Conservation (phyloP, 768 basidiomycete species). For the Gloeostereum incarnatum region DNA sequence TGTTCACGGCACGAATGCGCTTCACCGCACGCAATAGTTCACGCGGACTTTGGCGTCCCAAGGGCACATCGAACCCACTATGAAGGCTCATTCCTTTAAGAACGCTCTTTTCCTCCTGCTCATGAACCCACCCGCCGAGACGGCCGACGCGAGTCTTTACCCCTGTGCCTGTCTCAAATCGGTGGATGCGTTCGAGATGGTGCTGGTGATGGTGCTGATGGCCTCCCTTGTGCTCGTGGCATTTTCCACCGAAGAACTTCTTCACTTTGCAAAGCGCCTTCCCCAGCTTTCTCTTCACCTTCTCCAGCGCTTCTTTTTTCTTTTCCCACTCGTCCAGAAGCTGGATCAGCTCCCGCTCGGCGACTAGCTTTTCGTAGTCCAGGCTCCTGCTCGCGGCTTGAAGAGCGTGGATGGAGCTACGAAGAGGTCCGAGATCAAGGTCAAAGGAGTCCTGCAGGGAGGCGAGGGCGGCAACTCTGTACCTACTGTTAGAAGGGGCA, state of each 20-base stretch:
- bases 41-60: not conserved
- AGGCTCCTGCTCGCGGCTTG: slow-evolving; percentile 31
- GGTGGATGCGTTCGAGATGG: slow-evolving; percentile 1
- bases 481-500: slow-evolving; percentile 1
- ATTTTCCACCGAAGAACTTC: no score
- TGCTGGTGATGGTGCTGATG: slow-evolving; percentile 13
- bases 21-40: slow-evolving; percentile 47
- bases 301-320: slow-evolving; percentile 9
- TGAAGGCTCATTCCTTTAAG: slow-evolving; percentile 4
- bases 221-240: no score
- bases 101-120: not conserved
- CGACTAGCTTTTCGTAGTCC: slow-evolving; percentile 33
- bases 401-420: slow-evolving; percentile 25
- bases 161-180: not conserved
- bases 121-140: no score
- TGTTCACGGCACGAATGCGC: slow-evolving; percentile 50
- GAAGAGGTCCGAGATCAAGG: slow-evolving; percentile 26
- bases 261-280: slow-evolving; percentile 24
- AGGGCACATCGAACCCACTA: slow-evolving; percentile 6
- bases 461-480: slow-evolving; percentile 42
- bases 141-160: no score
- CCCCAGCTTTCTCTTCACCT: slow-evolving; percentile 16
- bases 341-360: slow-evolving; percentile 27
- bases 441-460: slow-evolving; percentile 12
- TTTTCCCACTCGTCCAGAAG: slow-evolving; percentile 25